Evolutionary conservation across 305 asterid genomes (phyloP).

Genomic region (Fraxinus nigra): DNA sequence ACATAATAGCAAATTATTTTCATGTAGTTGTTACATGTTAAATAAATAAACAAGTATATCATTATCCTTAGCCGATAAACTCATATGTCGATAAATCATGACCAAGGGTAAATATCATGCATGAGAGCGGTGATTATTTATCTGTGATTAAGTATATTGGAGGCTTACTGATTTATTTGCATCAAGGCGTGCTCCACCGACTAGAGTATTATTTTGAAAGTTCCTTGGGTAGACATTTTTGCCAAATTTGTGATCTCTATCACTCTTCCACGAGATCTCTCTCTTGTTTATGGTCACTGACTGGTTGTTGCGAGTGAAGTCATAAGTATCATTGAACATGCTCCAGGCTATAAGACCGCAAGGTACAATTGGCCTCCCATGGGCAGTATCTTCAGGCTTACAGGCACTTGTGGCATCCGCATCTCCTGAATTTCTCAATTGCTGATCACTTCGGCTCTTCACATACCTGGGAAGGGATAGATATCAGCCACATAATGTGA

Average conservation of each 20-base stretch:
- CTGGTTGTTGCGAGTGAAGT: slow-evolving; percentile 41
- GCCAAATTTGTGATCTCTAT: slow-evolving; percentile 68
- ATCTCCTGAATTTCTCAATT: slow-evolving; percentile 37
- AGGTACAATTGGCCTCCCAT: neutral
- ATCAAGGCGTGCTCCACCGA: slow-evolving; percentile 65
- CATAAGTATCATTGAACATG: slow-evolving; percentile 10
- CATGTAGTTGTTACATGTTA: neutral
- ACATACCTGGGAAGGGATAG: slow-evolving; percentile 52
- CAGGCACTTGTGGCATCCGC: slow-evolving; percentile 17
- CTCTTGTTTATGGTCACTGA: slow-evolving; percentile 52
- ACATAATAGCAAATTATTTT: neutral
- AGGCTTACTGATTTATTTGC: slow-evolving; percentile 55
- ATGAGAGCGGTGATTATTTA: neutral
- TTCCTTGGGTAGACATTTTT: slow-evolving; percentile 61
- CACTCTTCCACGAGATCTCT: slow-evolving; percentile 81
- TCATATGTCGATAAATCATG: neutral
- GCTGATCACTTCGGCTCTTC: slow-evolving; percentile 73
- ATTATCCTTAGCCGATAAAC: neutral
- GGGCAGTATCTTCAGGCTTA: slow-evolving; percentile 14
- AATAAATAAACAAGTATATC: neutral
- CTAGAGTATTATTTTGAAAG: slow-evolving; percentile 48
- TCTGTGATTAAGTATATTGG: neutral
- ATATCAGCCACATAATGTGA: neutral
- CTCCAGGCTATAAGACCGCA: neutral
- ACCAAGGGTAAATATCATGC: neutral